Evolutionary conservation across 2,329 filamentous ascomycete genomes (phyloP).

Genomic region (Penicillium crustosum): DNA sequence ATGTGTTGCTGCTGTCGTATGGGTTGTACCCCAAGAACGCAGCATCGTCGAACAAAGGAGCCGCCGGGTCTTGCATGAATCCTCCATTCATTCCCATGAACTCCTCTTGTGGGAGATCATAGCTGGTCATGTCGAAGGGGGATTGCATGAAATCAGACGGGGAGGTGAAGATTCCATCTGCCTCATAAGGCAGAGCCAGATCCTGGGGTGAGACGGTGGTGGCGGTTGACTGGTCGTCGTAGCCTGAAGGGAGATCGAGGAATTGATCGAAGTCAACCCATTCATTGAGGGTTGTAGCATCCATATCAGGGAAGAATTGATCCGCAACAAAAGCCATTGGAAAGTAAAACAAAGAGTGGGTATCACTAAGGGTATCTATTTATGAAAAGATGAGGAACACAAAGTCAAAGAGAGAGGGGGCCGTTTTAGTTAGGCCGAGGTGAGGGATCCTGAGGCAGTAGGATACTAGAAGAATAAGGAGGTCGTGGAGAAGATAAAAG

Average conservation of each 20-base stretch:
- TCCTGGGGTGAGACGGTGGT: slow-evolving; percentile 34
- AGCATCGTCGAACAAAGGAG: slow-evolving; percentile 20
- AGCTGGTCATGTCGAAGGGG: slow-evolving; percentile 26
- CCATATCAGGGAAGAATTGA: slow-evolving; percentile 27
- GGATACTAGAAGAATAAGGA: background rate
- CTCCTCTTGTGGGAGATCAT: slow-evolving; percentile 22
- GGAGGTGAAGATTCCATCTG: slow-evolving; percentile 26
- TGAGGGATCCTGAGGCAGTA: background rate
- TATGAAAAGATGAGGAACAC: background rate
- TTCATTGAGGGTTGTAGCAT: slow-evolving; percentile 26
- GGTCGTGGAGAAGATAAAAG: slow-evolving; percentile 6
- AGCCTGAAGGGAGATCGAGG: slow-evolving; percentile 31
- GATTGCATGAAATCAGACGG: slow-evolving; percentile 22
- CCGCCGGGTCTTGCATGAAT: slow-evolving; percentile 12
- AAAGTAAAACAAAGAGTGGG: slow-evolving; percentile 4
- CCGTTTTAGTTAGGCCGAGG: background rate
- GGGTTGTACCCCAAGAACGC: slow-evolving; percentile 17
- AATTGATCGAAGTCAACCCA: slow-evolving; percentile 38
- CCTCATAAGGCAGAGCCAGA: slow-evolving; percentile 27
- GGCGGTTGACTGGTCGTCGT: slow-evolving; percentile 32
- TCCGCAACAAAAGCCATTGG: slow-evolving; percentile 31
- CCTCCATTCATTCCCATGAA: slow-evolving; percentile 21
- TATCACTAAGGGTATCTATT: slow-evolving; percentile 10
- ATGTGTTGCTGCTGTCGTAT: slow-evolving; percentile 18
- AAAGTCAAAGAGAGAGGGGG: background rate